Evolutionary conservation across 371 early-diverging fungal species (phyloP).

Genomic region (Circinella minor): DNA sequence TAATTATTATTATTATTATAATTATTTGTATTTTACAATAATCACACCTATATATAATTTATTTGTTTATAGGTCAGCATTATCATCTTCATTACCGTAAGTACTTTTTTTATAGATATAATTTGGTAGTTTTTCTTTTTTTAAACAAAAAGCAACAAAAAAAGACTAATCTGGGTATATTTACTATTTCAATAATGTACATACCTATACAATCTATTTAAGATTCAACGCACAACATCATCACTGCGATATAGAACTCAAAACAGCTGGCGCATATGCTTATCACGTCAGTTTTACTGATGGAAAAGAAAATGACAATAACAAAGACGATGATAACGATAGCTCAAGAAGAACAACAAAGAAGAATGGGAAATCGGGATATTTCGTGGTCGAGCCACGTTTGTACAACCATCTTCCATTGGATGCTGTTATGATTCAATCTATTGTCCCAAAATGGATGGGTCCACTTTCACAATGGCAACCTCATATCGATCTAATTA

Average conservation of each 20-base stretch:
- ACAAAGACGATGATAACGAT: background rate
- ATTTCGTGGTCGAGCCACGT: constrained; percentile 90
- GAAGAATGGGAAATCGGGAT: constrained; percentile 45
- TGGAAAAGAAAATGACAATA: background rate
- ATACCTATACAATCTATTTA: background rate
- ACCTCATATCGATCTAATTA: constrained; percentile 66
- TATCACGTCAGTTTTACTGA: constrained; percentile 78
- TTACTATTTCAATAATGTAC: too few species aligned
- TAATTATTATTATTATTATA: constrained; percentile 15
- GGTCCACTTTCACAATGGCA: constrained; percentile 85
- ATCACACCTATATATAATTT: constrained; percentile 21
- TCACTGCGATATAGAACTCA: constrained; percentile 72
- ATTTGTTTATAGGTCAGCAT: constrained; percentile 22
- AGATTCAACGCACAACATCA: constrained; percentile 13
- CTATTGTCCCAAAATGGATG: constrained; percentile 95
- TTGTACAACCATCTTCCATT: constrained; percentile 56
- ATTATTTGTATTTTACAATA: too few species aligned
- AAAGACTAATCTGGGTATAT: constrained; percentile 10
- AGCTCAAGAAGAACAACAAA: too few species aligned
- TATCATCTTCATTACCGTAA: constrained; percentile 22
- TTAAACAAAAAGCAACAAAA: constrained; percentile 30
- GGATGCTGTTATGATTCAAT: constrained; percentile 86
- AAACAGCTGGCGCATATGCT: constrained; percentile 82
- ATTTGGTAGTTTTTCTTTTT: background rate
- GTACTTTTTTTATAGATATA: background rate